Base-by-base conservation (phyloP, 768 basidiomycete species). In the Pisolithus orientalis region DNA sequence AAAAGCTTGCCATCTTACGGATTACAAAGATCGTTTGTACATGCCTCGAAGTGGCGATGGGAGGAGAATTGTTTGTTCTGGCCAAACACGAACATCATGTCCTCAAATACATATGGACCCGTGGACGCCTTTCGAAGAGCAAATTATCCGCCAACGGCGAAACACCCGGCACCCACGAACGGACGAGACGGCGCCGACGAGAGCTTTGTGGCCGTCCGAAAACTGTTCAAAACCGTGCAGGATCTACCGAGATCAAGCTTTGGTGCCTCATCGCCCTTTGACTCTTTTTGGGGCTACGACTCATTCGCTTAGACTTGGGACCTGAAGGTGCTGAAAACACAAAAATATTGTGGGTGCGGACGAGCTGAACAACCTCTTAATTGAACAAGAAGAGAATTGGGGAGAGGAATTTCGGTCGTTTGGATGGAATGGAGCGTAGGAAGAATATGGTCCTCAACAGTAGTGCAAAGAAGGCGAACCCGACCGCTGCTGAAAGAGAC, bases 201-300 rank as follows among this genome's bases (percentile, higher is more conserved):
- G 45, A 16, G 40, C 48, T 40, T 9, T 5, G 8, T 7, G 1
- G 50, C 24, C 57, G 72, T 80, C 75, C 75, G 86, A 80, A 70
- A 81, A 86, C 66, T 74, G 72, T 68, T 55, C 56, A 67, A 70
- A 85, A 85, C 81, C 75, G 76, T 83, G 68, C 67, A 65, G 77
- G 73, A 89, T 82, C 76, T 71, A 69, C 47, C 56, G 76, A 87
- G 85, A 85, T 85, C 83, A 70, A 68, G 39, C 21, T 17, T 24
- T 50, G 21, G 21, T 24, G 21, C 10, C 40, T 40, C 31, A 31
- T 25, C 28, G 16, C 39, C 28, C 25, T 21, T 10, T 28, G 24
- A 21, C 44, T 45, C 25, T 25, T 45, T 31, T 45, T 45, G 28
- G 38, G 49, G 49, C 40, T 40, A 31, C 40, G 31, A 21, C 34